Conservation (phyloP, 352 stramenopile genomes). For the Pythium rhizo-oryzae region DNA sequence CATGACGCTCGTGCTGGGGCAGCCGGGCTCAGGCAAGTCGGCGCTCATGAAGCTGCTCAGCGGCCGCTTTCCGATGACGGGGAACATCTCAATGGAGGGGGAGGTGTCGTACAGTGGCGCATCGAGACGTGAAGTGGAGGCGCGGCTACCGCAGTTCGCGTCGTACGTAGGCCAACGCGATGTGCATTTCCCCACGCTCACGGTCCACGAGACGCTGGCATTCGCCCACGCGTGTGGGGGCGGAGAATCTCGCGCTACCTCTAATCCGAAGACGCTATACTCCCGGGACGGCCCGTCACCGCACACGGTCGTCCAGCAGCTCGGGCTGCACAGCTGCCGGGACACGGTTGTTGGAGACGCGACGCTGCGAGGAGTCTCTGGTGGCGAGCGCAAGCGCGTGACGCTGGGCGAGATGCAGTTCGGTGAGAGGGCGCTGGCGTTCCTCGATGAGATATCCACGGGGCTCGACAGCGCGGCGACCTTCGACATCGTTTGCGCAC, state of each 20-base stretch:
- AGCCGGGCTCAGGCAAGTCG: constrained; percentile 52
- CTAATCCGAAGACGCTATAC: neutral
- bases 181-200: constrained; percentile 15
- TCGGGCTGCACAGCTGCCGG: constrained; percentile 24
- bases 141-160: constrained; percentile 46
- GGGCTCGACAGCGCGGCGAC: constrained; percentile 9
- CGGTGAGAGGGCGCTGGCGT: constrained; percentile 33
- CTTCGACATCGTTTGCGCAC: constrained; percentile 38
- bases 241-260: constrained; percentile 28
- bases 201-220: constrained; percentile 20
- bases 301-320: constrained; percentile 38
- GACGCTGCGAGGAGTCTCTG: constrained; percentile 46
- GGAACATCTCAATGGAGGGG: constrained; percentile 38
- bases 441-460: constrained; percentile 27
- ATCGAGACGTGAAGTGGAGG: constrained; percentile 27
- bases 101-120: constrained; percentile 52
- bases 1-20: constrained; percentile 54
- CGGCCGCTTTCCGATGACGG: constrained; percentile 46
- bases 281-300: constrained; percentile 14
- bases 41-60: constrained; percentile 59
- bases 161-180: constrained; percentile 39
- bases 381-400: constrained; percentile 66
- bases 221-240: constrained; percentile 25
- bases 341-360: constrained; percentile 49
- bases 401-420: constrained; percentile 84